Percentiles rank a stretch among this genome's conserved stretches.
Evolutionary conservation across 2,329 filamentous ascomycete genomes (phyloP).

Genomic region (Xenoacremonium recifei): DNA sequence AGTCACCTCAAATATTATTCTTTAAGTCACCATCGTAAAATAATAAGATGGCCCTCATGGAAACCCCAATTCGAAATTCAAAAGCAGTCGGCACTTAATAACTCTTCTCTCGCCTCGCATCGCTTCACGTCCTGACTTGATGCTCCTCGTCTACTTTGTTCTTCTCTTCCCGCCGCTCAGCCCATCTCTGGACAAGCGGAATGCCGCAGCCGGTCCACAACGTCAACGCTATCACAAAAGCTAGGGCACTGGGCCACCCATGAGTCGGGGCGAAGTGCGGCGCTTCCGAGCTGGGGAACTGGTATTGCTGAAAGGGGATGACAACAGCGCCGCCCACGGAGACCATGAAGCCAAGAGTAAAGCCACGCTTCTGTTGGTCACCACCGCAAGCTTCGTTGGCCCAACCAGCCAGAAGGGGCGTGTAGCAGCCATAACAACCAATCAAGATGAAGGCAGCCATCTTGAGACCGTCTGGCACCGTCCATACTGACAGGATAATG

Average conservation of each 20-base stretch:
- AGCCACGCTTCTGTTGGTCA: conserved; percentile 42
- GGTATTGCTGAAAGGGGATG: conserved; percentile 39
- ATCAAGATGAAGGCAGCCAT: conserved; percentile 39
- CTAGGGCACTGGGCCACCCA: conserved; percentile 33
- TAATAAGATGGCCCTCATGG: no score
- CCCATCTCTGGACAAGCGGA: conserved; percentile 22
- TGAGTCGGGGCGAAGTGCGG: conserved; percentile 34
- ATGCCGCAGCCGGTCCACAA: conserved; percentile 33
- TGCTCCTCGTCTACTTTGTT: no score
- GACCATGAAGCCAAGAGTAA: conserved; percentile 38
- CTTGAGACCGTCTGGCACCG: conserved; percentile 33
- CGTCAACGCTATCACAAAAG: conserved; percentile 31
- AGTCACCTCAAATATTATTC: no score
- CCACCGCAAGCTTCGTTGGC: conserved; percentile 39
- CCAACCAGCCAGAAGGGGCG: conserved; percentile 40
- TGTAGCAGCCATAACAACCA: conserved; percentile 41
- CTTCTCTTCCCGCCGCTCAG: conserved; percentile 12
- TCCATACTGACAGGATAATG: conserved; percentile 36
- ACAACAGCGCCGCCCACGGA: conserved; percentile 35
- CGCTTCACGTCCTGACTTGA: no score
- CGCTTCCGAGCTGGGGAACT: conserved; percentile 35
- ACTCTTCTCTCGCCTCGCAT: no score
- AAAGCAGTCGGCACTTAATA: no score
- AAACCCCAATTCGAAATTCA: no score
- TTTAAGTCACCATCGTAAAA: no score